These are phyloP conservation scores for Thalassiosira profunda DNA, from an alignment of 108 stramenopile genomes.

Conservation along the genomic window DNA sequence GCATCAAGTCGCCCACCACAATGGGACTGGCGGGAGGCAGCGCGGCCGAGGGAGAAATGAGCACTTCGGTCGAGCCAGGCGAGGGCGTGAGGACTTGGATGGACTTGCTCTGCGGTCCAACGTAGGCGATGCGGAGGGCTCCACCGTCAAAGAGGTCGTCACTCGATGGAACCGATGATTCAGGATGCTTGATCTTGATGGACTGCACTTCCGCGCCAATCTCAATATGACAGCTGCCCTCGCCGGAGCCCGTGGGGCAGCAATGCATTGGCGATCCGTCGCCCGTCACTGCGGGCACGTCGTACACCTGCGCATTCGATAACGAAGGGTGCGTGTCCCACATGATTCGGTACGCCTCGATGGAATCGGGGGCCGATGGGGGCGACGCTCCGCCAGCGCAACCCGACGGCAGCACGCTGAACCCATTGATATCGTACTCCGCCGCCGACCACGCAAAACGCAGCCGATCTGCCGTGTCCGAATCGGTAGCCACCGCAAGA, in stretches of 20 bases:
- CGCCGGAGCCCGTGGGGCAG: constrained; percentile 34
- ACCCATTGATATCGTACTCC: constrained; percentile 30
- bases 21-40: constrained; percentile 37
- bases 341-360: constrained; percentile 37
- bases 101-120: constrained; percentile 53
- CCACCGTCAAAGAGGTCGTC: constrained; percentile 42
- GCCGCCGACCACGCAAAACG: constrained; percentile 53
- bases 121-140: constrained; percentile 40
- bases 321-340: constrained; percentile 58
- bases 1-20: constrained; percentile 45
- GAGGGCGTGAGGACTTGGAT: constrained; percentile 36
- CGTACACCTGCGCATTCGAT: constrained; percentile 36
- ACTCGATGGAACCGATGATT: constrained; percentile 13
- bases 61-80: constrained; percentile 30
- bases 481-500: constrained; percentile 31
- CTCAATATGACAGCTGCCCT: constrained; percentile 46
- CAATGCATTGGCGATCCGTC: constrained; percentile 44
- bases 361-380: constrained; percentile 37
- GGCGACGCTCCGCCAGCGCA: constrained; percentile 33
- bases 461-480: constrained; percentile 53
- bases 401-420: constrained; percentile 32
- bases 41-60: constrained; percentile 22
- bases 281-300: constrained; percentile 37
- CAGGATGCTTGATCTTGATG: constrained; percentile 35
- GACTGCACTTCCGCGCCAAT: constrained; percentile 59